Percentiles rank a stretch among this genome's conserved stretches.
Evolutionary conservation across 495 filamentous ascomycete species (phyloP).

Genomic region (Aspergillus mulundensis): DNA sequence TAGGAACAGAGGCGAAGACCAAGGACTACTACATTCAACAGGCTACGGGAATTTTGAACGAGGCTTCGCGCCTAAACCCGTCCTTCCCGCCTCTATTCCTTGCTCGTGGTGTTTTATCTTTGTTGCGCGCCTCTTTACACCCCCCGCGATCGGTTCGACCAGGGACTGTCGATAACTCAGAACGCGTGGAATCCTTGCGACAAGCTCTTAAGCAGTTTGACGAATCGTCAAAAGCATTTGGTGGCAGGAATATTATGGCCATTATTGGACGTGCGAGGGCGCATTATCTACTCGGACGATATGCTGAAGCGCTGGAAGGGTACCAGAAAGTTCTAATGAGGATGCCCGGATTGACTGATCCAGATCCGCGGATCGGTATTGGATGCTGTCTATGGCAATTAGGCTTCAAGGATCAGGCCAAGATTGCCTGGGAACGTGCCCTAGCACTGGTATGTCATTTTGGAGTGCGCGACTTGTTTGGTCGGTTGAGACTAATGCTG

Average conservation of each 20-base stretch:
- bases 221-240: slow-evolving; percentile 78
- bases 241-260: slow-evolving; percentile 84
- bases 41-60: slow-evolving; percentile 87
- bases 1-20: slow-evolving; percentile 68
- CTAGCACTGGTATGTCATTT: slow-evolving; percentile 58
- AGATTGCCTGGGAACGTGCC: slow-evolving; percentile 80
- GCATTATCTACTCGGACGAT: slow-evolving; percentile 77
- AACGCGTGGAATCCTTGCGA: slow-evolving; percentile 74
- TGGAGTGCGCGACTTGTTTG: neutral
- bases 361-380: slow-evolving; percentile 90
- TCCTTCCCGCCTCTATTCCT: slow-evolving; percentile 83
- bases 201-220: slow-evolving; percentile 88
- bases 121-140: slow-evolving; percentile 82
- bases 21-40: slow-evolving; percentile 90
- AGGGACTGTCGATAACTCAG: slow-evolving; percentile 62
- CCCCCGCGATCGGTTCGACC: slow-evolving; percentile 59
- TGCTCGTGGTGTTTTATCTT: slow-evolving; percentile 83
- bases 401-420: slow-evolving; percentile 88
- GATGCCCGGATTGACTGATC: slow-evolving; percentile 85
- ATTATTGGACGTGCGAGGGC: slow-evolving; percentile 80
- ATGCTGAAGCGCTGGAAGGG: slow-evolving; percentile 70
- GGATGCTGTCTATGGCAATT: slow-evolving; percentile 96
- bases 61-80: slow-evolving; percentile 89
- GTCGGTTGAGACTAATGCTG: neutral
- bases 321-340: slow-evolving; percentile 84